phyloP scores from a whole-genome alignment of 1,139 yeast species.

The Lodderomyces parapsilosis region DNA sequence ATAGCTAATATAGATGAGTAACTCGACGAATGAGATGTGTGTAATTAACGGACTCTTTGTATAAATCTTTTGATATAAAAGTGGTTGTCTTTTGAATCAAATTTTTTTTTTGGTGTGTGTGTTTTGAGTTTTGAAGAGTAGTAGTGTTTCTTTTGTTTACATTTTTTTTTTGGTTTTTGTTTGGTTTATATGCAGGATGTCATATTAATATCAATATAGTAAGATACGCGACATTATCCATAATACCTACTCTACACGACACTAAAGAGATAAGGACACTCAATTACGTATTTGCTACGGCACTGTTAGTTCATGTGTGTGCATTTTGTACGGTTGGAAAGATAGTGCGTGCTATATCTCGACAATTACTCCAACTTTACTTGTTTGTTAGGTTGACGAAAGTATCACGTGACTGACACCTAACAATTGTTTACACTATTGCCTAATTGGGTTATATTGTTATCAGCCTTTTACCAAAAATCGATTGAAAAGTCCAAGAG shows the following conservation, averaged over 20 bases:
- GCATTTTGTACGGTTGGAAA: too few species aligned
- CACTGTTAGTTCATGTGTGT: too few species aligned
- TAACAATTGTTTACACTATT: not conserved
- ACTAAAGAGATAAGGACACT: too few species aligned
- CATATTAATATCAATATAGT: too few species aligned
- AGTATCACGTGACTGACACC: not conserved
- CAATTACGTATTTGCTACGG: not conserved
- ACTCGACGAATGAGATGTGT: not conserved
- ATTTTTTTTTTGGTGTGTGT: not conserved
- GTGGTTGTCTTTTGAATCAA: not conserved
- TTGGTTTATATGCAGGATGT: not conserved
- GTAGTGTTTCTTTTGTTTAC: not conserved
- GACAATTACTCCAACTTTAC: too few species aligned
- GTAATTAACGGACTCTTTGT: too few species aligned
- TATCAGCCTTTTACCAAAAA: not conserved
- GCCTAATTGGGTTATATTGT: constrained; percentile 1
- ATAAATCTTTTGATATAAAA: too few species aligned
- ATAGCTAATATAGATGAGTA: constrained; percentile 4
- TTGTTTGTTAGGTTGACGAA: too few species aligned
- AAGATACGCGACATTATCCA: too few species aligned
- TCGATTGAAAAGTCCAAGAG: not conserved
- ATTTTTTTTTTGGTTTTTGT: not conserved
- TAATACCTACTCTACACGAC: too few species aligned
- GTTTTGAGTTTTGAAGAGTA: not conserved
- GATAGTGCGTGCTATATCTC: too few species aligned